Conservation (phyloP, 345 rosid species). For the Arabidopsis suecica region DNA sequence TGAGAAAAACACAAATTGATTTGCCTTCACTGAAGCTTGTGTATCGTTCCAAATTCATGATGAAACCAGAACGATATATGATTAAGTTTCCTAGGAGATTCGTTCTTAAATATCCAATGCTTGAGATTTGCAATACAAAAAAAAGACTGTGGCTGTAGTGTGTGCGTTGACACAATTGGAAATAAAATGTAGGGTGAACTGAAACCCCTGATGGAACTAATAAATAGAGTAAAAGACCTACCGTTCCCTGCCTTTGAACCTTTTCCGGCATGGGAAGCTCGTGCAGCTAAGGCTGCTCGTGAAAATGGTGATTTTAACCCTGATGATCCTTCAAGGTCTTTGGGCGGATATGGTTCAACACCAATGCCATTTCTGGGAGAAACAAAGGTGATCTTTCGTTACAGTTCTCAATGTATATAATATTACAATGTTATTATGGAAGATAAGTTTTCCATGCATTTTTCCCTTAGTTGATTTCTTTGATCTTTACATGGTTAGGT, state of each 20-base stretch:
- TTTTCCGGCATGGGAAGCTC: not conserved
- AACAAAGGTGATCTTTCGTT: not conserved
- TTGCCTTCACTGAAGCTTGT: not conserved
- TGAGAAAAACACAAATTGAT: not conserved
- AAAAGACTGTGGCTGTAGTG: not conserved
- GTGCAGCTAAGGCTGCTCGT: not conserved
- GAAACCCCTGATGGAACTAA: not conserved
- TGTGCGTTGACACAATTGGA: not conserved
- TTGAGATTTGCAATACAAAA: not conserved
- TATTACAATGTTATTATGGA: not conserved
- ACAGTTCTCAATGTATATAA: not conserved
- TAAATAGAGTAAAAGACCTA: not conserved
- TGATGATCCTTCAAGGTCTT: not conserved
- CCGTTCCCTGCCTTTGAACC: not conserved
- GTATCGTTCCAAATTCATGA: not conserved
- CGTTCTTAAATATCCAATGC: not conserved
- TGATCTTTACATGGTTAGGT: not conserved
- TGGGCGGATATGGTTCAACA: not conserved
- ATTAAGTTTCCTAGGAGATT: not conserved
- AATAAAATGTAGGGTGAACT: not conserved
- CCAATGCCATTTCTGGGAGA: constrained; percentile 3
- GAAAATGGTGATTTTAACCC: not conserved
- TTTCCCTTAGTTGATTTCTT: not conserved
- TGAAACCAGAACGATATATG: not conserved
- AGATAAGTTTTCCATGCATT: not conserved